phyloP scores from a whole-genome alignment of 2,329 filamentous ascomycete genomes.

The Didymella arachidicola region DNA sequence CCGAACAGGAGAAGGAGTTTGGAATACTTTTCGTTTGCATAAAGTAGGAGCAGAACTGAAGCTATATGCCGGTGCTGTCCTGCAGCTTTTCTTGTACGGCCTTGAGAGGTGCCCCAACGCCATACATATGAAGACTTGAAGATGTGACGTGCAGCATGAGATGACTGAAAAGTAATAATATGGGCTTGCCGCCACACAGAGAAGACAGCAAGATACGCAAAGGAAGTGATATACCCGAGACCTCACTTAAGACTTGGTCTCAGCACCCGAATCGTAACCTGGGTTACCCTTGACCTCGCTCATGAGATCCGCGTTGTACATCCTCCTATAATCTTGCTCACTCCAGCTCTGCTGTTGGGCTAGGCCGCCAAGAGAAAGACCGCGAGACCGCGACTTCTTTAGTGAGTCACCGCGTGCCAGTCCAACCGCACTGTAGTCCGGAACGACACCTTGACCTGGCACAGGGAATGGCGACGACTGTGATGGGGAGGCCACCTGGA shows the following conservation, averaged over 20 bases:
- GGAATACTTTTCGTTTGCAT: neutral
- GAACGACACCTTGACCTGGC: conserved; percentile 46
- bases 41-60: neutral
- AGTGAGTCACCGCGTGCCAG: conserved; percentile 33
- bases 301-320: conserved; percentile 38
- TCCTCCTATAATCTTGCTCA: conserved; percentile 46
- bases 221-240: too few relatives aligned
- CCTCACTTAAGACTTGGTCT: conserved; percentile 8
- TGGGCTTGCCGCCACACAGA: neutral
- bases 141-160: neutral
- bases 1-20: neutral
- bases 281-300: conserved; percentile 33
- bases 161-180: neutral
- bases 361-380: conserved; percentile 41
- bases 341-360: conserved; percentile 46
- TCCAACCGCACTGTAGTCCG: conserved; percentile 39
- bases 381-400: conserved; percentile 42
- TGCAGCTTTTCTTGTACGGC: conserved; percentile 1
- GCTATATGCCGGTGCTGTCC: neutral
- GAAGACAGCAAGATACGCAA: neutral
- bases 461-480: conserved; percentile 35
- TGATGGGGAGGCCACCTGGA: conserved; percentile 27
- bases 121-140: conserved; percentile 2
- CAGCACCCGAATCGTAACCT: conserved; percentile 37
- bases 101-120: conserved; percentile 5